Percentiles rank a stretch among this genome's conserved stretches.
Evolutionary conservation across 441 rosid species (phyloP).

Genomic region (Dalechampia spathulata): DNA sequence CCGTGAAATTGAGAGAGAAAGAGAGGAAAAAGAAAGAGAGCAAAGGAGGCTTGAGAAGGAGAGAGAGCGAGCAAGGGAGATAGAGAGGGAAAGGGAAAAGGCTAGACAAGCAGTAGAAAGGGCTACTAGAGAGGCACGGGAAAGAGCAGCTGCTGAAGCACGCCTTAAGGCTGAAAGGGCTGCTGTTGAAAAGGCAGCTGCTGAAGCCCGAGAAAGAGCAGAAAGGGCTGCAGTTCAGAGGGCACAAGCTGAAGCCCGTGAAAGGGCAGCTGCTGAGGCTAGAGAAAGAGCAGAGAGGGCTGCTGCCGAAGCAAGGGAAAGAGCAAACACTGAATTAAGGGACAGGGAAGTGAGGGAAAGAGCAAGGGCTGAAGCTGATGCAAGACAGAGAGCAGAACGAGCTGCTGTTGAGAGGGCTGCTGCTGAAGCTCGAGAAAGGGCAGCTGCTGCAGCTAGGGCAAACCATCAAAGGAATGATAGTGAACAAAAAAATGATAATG

Average conservation of each 20-base stretch:
- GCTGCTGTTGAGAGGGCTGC: conserved; percentile 49
- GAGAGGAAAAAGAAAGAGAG: conserved; percentile 61
- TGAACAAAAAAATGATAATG: conserved; percentile 18
- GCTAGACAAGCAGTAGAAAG: conserved; percentile 90
- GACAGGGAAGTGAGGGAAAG: conserved; percentile 17
- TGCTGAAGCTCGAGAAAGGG: conserved; percentile 49
- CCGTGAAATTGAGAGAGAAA: conserved; percentile 47
- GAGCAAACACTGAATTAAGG: conserved; percentile 43
- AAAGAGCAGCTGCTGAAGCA: conserved; percentile 88
- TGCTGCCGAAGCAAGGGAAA: conserved; percentile 78
- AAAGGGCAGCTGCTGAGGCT: conserved; percentile 73
- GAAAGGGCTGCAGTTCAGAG: conserved; percentile 89
- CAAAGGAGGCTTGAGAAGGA: conserved; percentile 60
- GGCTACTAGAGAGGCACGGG: conserved; percentile 96
- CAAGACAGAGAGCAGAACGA: conserved; percentile 45
- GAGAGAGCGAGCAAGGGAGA: conserved; percentile 51
- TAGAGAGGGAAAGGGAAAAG: conserved; percentile 59
- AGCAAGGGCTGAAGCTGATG: conserved; percentile 44
- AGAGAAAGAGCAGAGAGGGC: conserved; percentile 82
- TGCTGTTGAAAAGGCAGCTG: conserved; percentile 59
- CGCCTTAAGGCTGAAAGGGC: conserved; percentile 76
- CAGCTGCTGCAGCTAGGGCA: conserved; percentile 75
- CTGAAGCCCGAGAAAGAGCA: conserved; percentile 82
- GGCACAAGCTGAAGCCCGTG: conserved; percentile 95
- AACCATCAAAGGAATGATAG: conserved; percentile 48